phyloP scores from a whole-genome alignment of 2,329 filamentous ascomycete genomes.

The Fusarium oligoseptatum region DNA sequence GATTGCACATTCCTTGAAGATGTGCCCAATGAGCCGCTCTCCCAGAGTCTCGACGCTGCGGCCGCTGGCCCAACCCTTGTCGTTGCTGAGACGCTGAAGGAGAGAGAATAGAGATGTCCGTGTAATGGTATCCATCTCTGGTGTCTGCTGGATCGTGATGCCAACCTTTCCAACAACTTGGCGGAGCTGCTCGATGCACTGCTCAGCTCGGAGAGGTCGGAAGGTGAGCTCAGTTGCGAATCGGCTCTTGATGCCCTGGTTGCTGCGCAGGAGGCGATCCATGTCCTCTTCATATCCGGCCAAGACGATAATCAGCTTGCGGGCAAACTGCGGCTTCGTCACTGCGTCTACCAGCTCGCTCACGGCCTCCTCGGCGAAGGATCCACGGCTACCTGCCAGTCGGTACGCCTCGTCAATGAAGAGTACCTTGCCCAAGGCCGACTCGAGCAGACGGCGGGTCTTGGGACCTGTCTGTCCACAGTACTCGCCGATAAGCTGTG shows the following conservation, averaged over 20 bases:
- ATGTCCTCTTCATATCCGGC: conserved; percentile 78
- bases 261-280: conserved; percentile 70
- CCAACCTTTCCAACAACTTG: conserved; percentile 50
- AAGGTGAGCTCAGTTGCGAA: conserved; percentile 75
- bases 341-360: conserved; percentile 65
- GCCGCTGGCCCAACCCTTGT: conserved; percentile 71
- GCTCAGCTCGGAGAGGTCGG: conserved; percentile 56
- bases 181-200: conserved; percentile 62
- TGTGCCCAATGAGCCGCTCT: conserved; percentile 62
- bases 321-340: conserved; percentile 67
- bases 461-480: conserved; percentile 78
- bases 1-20: conserved; percentile 53
- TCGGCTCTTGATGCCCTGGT: conserved; percentile 72
- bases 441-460: conserved; percentile 70
- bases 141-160: conserved; percentile 46
- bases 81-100: conserved; percentile 58
- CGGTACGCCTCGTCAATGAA: conserved; percentile 81
- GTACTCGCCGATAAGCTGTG: conserved; percentile 76
- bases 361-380: conserved; percentile 68
- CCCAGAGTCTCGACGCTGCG: conserved; percentile 70
- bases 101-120: conserved; percentile 47
- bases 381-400: conserved; percentile 63
- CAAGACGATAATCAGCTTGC: conserved; percentile 74
- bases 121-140: conserved; percentile 40
- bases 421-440: conserved; percentile 74